Percentiles rank a stretch among this genome's conserved stretches.
phyloP scores from a whole-genome alignment of 2,329 filamentous ascomycete genomes.

The Phialophora chinensis region DNA sequence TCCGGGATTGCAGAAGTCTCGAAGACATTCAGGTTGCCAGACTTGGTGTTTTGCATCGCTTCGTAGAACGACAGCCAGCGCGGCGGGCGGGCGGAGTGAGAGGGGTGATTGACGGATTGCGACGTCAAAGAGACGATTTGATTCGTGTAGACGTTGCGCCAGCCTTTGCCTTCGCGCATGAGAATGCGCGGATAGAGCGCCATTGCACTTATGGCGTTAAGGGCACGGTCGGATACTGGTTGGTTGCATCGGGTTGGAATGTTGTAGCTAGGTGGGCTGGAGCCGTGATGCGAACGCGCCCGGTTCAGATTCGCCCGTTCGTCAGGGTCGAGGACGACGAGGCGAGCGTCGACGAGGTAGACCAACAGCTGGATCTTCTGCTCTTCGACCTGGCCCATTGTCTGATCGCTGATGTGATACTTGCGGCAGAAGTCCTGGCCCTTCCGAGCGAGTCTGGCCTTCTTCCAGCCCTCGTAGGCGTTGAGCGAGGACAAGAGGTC shows the following conservation, averaged over 20 bases:
- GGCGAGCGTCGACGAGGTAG: conserved; percentile 82
- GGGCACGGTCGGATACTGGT: conserved; percentile 79
- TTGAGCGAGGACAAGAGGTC: conserved; percentile 94
- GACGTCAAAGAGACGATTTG: conserved; percentile 87
- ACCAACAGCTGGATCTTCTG: conserved; percentile 89
- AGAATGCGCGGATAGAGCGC: conserved; percentile 96
- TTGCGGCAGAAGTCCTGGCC: conserved; percentile 91
- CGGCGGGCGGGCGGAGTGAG: conserved; percentile 47
- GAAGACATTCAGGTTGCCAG: conserved; percentile 81
- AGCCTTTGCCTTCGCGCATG: conserved; percentile 80
- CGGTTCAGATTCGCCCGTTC: conserved; percentile 27
- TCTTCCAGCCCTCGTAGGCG: conserved; percentile 88
- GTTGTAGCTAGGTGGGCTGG: conserved; percentile 68
- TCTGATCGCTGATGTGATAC: conserved; percentile 90
- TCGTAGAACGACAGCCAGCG: conserved; percentile 94
- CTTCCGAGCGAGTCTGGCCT: conserved; percentile 72
- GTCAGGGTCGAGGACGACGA: conserved; percentile 67
- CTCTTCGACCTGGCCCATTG: conserved; percentile 89
- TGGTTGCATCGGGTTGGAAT: conserved; percentile 76
- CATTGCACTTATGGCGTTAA: conserved; percentile 84
- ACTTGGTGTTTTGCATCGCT: conserved; percentile 85
- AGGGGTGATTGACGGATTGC: conserved; percentile 74
- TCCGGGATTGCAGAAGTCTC: conserved; percentile 82
- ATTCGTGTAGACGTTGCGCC: conserved; percentile 91
- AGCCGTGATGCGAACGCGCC: conserved; percentile 51